Evolutionary conservation across 164 flowering plant species (phyloP).

Genomic region (Kalanchoe fedtschenkoi): DNA sequence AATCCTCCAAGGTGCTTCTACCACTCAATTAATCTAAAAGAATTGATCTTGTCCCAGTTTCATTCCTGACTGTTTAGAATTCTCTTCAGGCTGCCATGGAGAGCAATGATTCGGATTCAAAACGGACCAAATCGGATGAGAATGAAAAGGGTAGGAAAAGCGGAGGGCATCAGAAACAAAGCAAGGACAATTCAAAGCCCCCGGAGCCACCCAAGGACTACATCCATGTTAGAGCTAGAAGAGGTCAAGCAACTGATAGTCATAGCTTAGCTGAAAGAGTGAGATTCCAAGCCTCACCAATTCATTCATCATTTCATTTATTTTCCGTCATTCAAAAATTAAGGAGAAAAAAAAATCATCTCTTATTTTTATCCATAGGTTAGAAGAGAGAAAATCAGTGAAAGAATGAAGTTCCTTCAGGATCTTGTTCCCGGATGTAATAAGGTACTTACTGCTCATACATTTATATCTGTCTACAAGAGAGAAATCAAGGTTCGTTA

Average conservation of each 20-base stretch:
- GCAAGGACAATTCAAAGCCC: slow-evolving; percentile 33
- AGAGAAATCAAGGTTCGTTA: not conserved
- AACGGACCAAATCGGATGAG: slow-evolving; percentile 45
- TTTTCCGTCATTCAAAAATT: too few species aligned
- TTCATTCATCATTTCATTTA: not conserved
- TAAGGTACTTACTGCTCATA: slow-evolving; percentile 37
- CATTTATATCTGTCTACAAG: not conserved
- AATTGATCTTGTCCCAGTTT: too few species aligned
- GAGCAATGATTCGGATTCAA: slow-evolving; percentile 33
- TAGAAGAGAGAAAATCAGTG: slow-evolving; percentile 87
- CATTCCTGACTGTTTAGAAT: not conserved
- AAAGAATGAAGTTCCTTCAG: slow-evolving; percentile 89
- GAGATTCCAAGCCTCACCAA: slow-evolving; percentile 10
- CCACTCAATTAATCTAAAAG: not conserved
- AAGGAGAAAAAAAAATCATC: too few species aligned
- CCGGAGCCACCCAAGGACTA: slow-evolving; percentile 83
- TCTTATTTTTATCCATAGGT: slow-evolving; percentile 32
- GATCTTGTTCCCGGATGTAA: slow-evolving; percentile 97
- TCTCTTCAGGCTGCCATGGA: slow-evolving; percentile 23
- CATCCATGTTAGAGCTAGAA: slow-evolving; percentile 93
- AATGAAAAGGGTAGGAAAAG: slow-evolving; percentile 15
- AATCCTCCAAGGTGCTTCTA: slow-evolving; percentile 14
- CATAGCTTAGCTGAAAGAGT: slow-evolving; percentile 97
- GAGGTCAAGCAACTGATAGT: slow-evolving; percentile 99
- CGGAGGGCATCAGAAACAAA: slow-evolving; percentile 22